phyloP scores from a whole-genome alignment of 805 yeast genomes.

The Yarrowia phangngaensis region DNA sequence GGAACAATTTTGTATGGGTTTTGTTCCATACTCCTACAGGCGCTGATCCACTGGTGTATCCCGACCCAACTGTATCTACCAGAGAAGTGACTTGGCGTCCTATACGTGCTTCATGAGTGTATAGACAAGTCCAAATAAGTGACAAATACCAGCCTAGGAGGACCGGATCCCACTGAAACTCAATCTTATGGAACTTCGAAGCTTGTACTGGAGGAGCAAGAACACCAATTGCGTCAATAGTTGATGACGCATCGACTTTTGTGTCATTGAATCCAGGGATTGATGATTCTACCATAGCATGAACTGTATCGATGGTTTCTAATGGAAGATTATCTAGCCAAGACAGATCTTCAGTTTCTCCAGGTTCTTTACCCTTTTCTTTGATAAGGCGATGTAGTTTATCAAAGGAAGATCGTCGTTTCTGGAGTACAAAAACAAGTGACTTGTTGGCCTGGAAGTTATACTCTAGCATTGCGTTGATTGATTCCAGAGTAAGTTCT shows the following conservation, averaged over 20 bases:
- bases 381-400: conserved; percentile 10
- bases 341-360: conserved; percentile 11
- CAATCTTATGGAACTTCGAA: conserved; percentile 12
- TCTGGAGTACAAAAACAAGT: conserved; percentile 7
- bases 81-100: conserved; percentile 21
- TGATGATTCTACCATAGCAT: conserved; percentile 8
- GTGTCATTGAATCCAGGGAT: neutral
- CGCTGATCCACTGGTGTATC: conserved; percentile 1
- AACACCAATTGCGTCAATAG: conserved; percentile 1
- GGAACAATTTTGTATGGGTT: conserved; percentile 19
- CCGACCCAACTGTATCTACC: conserved; percentile 13
- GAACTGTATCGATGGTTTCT: conserved; percentile 12
- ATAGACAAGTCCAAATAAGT: conserved; percentile 12
- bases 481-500: conserved; percentile 17
- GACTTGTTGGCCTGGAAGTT: conserved; percentile 24
- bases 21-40: conserved; percentile 21
- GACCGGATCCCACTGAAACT: conserved; percentile 18
- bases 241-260: neutral
- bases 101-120: conserved; percentile 16
- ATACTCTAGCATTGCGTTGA: conserved; percentile 18
- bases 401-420: conserved; percentile 13
- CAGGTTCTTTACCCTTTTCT: conserved; percentile 19
- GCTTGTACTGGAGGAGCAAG: conserved; percentile 6
- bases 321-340: conserved; percentile 23
- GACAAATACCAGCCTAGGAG: conserved; percentile 23